These are phyloP conservation scores for Colletotrichum abscissum DNA, from an alignment of 2,329 filamentous ascomycete species.

Conservation along the genomic window DNA sequence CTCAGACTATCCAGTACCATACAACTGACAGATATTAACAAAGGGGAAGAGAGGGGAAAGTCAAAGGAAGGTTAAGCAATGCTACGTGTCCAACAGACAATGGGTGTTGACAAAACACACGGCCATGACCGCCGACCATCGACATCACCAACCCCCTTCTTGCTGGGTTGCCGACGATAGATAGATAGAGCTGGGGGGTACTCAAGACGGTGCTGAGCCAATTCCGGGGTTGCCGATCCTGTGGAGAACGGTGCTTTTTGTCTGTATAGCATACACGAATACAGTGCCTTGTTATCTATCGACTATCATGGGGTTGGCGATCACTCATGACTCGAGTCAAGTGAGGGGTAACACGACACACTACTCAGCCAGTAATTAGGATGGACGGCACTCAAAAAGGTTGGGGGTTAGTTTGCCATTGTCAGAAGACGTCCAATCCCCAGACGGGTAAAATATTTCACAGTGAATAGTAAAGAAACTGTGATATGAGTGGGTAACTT, in stretches of 20 bases:
- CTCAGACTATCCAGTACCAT: too few species aligned
- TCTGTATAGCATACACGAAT: not conserved
- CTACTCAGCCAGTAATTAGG: not conserved
- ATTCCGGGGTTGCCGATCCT: not conserved
- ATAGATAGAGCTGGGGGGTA: not conserved
- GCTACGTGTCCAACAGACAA: not conserved
- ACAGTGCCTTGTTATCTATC: not conserved
- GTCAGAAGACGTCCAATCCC: not conserved
- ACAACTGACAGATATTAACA: not conserved
- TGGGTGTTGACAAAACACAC: not conserved
- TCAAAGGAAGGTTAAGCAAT: too few species aligned
- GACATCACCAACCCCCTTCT: not conserved
- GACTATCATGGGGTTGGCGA: not conserved
- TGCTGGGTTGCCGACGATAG: not conserved
- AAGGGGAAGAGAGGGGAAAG: not conserved
- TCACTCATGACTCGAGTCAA: not conserved
- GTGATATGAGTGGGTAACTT: slow-evolving; percentile 71
- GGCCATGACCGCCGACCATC: not conserved
- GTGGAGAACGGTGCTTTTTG: not conserved
- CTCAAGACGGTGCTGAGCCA: not conserved
- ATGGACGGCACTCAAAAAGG: not conserved
- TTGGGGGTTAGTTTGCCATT: not conserved
- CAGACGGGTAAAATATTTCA: not conserved
- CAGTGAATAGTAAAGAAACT: not conserved
- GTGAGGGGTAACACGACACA: slow-evolving; percentile 4